phyloP scores from a whole-genome alignment of 305 asterid genomes.

The Fraxinus platypoda region DNA sequence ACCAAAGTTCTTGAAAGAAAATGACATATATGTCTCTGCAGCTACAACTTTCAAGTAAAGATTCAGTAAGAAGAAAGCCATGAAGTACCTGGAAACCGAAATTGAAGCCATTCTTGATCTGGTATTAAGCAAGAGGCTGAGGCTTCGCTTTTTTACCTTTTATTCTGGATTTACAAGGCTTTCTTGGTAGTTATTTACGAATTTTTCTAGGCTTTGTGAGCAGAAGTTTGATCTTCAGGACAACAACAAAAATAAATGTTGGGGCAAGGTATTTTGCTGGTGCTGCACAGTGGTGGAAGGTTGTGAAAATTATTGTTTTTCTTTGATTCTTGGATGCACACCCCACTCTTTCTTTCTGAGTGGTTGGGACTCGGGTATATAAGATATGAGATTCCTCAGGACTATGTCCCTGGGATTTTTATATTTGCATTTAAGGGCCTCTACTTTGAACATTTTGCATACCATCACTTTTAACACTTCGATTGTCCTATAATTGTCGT shows the following conservation, averaged over 20 bases:
- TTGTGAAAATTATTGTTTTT: slow-evolving; percentile 47
- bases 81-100: slow-evolving; percentile 52
- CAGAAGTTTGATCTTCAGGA: slow-evolving; percentile 12
- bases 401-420: slow-evolving; percentile 36
- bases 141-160: slow-evolving; percentile 12
- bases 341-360: slow-evolving; percentile 27
- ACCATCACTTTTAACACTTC: background rate
- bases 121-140: slow-evolving; percentile 30
- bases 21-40: slow-evolving; percentile 47
- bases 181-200: slow-evolving; percentile 25
- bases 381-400: slow-evolving; percentile 39
- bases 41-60: slow-evolving; percentile 37
- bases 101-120: slow-evolving; percentile 60
- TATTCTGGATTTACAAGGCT: slow-evolving; percentile 36
- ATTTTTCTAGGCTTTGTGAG: slow-evolving; percentile 39
- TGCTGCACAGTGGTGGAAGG: slow-evolving; percentile 25
- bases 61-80: slow-evolving; percentile 41
- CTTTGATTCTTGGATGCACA: slow-evolving; percentile 33
- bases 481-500: background rate
- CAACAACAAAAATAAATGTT: slow-evolving; percentile 7
- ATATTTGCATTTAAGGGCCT: slow-evolving; percentile 44
- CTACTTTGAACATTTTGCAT: slow-evolving; percentile 24
- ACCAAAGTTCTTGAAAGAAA: slow-evolving; percentile 55
- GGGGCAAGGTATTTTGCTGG: slow-evolving; percentile 28
- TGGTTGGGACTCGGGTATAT: slow-evolving; percentile 72